These are phyloP conservation scores for Hamigera avellanea DNA, from an alignment of 495 filamentous ascomycete species.

Conservation along the genomic window DNA sequence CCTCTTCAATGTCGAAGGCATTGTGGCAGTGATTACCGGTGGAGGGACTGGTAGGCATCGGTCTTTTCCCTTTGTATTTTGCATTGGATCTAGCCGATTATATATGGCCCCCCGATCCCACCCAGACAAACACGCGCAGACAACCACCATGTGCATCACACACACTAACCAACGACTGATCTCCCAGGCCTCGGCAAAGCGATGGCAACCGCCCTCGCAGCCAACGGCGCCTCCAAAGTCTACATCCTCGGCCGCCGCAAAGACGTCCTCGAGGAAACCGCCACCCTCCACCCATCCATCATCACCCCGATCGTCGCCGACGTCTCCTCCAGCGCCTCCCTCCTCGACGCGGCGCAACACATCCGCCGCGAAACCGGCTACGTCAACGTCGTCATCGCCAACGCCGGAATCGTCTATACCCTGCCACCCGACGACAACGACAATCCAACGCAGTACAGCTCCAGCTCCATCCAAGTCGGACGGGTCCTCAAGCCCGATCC, in stretches of 20 bases:
- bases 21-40: conserved; percentile 52
- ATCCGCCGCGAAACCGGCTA: conserved; percentile 28
- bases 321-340: conserved; percentile 27
- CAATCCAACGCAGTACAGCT: conserved; percentile 14
- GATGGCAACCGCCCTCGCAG: conserved; percentile 52
- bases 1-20: conserved; percentile 45
- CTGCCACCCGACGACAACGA: too few species aligned
- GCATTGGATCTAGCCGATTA: too few species aligned
- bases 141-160: too few species aligned
- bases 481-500: conserved; percentile 3
- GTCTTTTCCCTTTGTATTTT: background rate
- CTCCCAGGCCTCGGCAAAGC: conserved; percentile 48
- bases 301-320: conserved; percentile 28
- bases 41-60: conserved; percentile 39
- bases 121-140: too few species aligned
- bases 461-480: conserved; percentile 20
- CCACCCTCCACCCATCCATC: conserved; percentile 13
- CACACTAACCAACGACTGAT: background rate
- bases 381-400: conserved; percentile 55
- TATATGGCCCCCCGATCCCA: too few species aligned
- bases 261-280: conserved; percentile 36
- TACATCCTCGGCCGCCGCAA: conserved; percentile 56
- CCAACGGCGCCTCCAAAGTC: conserved; percentile 53
- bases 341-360: conserved; percentile 16
- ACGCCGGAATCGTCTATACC: conserved; percentile 35